These are phyloP conservation scores for Coemansia sp. DNA, from an alignment of 192 early-diverging fungal genomes.

Conservation along the genomic window DNA sequence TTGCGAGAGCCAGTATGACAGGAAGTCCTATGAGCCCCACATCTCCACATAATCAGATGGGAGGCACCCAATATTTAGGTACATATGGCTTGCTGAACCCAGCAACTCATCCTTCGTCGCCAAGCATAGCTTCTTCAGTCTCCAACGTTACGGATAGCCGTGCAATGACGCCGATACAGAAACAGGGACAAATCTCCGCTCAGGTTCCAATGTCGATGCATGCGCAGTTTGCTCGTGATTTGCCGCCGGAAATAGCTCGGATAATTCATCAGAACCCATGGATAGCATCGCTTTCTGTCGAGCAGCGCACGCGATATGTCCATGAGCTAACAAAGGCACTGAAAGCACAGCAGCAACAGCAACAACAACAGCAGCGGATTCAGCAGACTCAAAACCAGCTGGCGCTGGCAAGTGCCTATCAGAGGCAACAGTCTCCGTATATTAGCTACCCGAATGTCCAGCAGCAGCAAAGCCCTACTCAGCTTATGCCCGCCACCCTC, in stretches of 20 bases:
- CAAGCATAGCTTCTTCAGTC: background rate
- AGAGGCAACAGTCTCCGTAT: conserved; percentile 8
- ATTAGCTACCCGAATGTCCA: background rate
- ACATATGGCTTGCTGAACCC: background rate
- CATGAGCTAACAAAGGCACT: background rate
- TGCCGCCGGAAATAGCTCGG: background rate
- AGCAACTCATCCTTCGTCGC: background rate
- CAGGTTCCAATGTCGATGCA: background rate
- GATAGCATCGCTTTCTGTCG: background rate
- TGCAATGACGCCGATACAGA: background rate
- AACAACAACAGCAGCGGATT: conserved; percentile 10
- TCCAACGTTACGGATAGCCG: background rate
- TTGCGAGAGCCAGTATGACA: background rate
- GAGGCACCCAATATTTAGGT: background rate
- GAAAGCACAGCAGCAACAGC: conserved; percentile 17
- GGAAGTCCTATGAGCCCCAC: background rate
- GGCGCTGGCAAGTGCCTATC: background rate
- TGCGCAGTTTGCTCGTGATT: background rate
- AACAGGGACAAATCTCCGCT: background rate
- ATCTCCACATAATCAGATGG: background rate
- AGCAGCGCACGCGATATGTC: background rate
- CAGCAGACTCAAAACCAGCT: background rate
- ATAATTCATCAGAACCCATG: background rate
- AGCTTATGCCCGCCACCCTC: too few relatives aligned
- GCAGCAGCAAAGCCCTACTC: background rate